A percentile compares a stretch with the other conserved stretches of the same genome.
Evolutionary conservation across 2,329 filamentous ascomycete genomes (phyloP).

Genomic region (Colletotrichum spinosum): DNA sequence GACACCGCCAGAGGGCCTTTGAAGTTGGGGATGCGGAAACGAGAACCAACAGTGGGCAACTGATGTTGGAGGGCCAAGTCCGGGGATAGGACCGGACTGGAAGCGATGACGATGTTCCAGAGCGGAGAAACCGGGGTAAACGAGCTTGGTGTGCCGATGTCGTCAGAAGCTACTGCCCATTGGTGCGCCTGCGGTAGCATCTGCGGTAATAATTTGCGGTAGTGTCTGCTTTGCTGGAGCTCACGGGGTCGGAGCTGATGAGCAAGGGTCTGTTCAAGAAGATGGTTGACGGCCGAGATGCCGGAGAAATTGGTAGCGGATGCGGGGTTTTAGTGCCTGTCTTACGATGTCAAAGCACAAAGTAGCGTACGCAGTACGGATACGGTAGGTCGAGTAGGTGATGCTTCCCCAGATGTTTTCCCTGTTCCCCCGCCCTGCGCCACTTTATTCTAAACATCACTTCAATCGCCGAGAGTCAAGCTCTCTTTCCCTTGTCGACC

Average conservation of each 20-base stretch:
- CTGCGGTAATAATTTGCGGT: not conserved
- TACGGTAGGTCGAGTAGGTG: no score
- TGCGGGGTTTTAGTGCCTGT: constrained; percentile 37
- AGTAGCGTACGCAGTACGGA: no score
- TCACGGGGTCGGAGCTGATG: no score
- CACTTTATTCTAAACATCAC: constrained; percentile 2
- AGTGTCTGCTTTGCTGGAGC: no score
- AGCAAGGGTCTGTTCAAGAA: no score
- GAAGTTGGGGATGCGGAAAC: not conserved
- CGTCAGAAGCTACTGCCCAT: constrained; percentile 18
- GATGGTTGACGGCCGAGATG: not conserved
- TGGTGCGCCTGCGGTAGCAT: constrained; percentile 28
- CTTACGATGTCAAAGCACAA: not conserved
- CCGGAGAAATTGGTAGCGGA: constrained; percentile 24
- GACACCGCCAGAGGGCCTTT: constrained; percentile 23
- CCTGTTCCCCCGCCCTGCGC: constrained; percentile 30
- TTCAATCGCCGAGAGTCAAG: constrained; percentile 12
- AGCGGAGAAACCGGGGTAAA: constrained; percentile 22
- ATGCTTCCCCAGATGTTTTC: not conserved
- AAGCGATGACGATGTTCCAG: constrained; percentile 28
- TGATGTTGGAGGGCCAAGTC: constrained; percentile 8
- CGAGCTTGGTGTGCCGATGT: constrained; percentile 17
- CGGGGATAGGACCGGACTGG: constrained; percentile 23
- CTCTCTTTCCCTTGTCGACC: constrained; percentile 17
- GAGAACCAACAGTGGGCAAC: constrained; percentile 13